Evolutionary conservation across 257 asterid genomes (phyloP), one percentile per base, ranked within the genome.

Genomic region (Jaltomata sinuosa): DNA sequence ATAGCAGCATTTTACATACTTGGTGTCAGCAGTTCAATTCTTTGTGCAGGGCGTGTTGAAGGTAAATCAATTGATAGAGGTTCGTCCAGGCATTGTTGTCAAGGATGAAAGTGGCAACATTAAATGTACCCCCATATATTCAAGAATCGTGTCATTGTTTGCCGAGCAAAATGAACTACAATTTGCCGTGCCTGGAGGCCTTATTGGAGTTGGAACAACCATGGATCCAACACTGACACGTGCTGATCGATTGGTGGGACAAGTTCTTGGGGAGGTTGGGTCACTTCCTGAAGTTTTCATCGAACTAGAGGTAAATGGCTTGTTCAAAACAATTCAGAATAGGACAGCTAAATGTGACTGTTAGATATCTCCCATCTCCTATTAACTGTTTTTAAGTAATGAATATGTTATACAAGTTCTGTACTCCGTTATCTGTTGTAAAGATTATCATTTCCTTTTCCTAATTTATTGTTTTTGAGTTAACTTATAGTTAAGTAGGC

Each of bases 171-270:
- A 97, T 49, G 99, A 97, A 84, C 84, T 97, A 19, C 99, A 97
- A 83, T 97, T 90, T 89, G 99, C 99, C 52, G 99, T 97, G 61
- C 99, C 99, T 31, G 99, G 99, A 87, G 99, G 99, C 71, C 98
- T 97, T 52, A 97, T 97, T 81, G 99, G 99, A 83, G 98, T 97
- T 80, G 99, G 99, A 84, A 95, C 98, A 4, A 97, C 99, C 19
- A 97, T 95, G 98, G 98, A 97, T 88, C 98, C 98, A 11, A 97
- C 98, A 4, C 95, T 97, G 79, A 97, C 99, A 74, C 99, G 98
- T 85, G 99, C 99, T 79, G 99, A 97, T 89, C 91, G 99, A 88
- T 85, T 97, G 92, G 99, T 97, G 11, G 99, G 99, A 68, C 99
- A 97, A 89, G 99, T 97, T 87, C 98, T 97, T 83, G 99, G 99